Base-by-base conservation (phyloP, 495 filamentous ascomycete genomes). In the Aspergillus indologenus region DNA sequence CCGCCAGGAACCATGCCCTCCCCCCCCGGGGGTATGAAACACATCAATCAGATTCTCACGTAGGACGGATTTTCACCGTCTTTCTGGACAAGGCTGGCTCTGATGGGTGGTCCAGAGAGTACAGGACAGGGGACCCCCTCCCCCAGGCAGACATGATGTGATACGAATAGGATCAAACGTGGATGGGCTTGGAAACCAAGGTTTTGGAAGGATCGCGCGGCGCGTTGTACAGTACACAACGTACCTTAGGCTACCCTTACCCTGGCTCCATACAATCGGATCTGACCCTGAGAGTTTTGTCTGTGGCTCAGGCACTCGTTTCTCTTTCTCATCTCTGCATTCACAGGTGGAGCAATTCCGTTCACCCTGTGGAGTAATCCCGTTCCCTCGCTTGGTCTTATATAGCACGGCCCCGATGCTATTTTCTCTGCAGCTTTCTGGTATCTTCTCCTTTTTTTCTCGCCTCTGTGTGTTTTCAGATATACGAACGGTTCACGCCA, bases 11-110 rank as follows among this genome's bases (percentile, higher is more conserved):
- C 23, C 22, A 24, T 51, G 48, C 14, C 18, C 18, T 5, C 22
- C 2, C 48, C 23, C 22, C 17, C 21, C 21, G 17, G 56, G 40
- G 9, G 4, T 29, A 4, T 4, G 5, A 11, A 40, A 40, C 5
- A 4, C 7, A 11, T 22, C 57, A 59, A 49, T 59, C 57, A 54
- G 50, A 59, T 47, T 21, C 23, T 43, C 5, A 8, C 24, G 26
- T 47, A 31, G 22, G 18, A 50, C 58, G 52, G 58, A n/a, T 55
- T 44, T 53, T 40, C 45, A 52, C 29, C 58, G 26, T 29, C 3
- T 29, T 9, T 9, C 26, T 29, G 4, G 26, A 29, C 26, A 29
- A 29, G 26, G 26, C 26, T 4, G 26, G 9, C 9, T 3, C 3
- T 8, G 34, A 40, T 40, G 34, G 34, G 34, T 29, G 34, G 7